phyloP scores from a whole-genome alignment of 495 filamentous ascomycete species.

The Aspergillus panamensis region DNA sequence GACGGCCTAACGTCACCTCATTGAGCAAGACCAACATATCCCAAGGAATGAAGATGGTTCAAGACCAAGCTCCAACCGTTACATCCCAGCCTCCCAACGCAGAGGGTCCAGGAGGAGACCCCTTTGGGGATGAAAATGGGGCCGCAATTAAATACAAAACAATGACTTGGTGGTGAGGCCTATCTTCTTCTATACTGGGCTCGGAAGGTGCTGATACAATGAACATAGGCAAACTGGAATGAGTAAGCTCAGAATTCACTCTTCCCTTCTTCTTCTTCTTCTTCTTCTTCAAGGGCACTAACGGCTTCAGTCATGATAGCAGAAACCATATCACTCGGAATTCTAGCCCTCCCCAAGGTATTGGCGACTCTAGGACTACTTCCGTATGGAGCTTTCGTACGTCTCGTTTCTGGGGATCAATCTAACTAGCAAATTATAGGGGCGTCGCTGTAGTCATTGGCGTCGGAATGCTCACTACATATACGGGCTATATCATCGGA shows the following conservation, averaged over 20 bases:
- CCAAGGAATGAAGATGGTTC: background rate
- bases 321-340: conserved; percentile 67
- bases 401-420: background rate
- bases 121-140: background rate
- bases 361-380: conserved; percentile 62
- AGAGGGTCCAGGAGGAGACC: background rate
- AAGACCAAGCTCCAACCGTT: too few relatives aligned
- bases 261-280: background rate
- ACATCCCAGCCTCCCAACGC: background rate
- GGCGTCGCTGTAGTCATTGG: conserved; percentile 60
- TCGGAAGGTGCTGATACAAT: background rate
- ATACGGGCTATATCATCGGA: conserved; percentile 73
- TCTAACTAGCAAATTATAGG: conserved; percentile 8
- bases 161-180: background rate
- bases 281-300: background rate
- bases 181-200: background rate
- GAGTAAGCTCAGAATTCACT: background rate
- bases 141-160: background rate
- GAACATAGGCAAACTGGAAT: background rate
- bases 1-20: background rate
- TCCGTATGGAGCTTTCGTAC: conserved; percentile 19
- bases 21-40: background rate
- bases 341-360: conserved; percentile 57
- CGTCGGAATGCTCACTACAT: conserved; percentile 66
- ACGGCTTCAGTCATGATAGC: conserved; percentile 54